Evolutionary conservation across 768 basidiomycete species (phyloP).

Genomic region (Gymnopilus junonius): DNA sequence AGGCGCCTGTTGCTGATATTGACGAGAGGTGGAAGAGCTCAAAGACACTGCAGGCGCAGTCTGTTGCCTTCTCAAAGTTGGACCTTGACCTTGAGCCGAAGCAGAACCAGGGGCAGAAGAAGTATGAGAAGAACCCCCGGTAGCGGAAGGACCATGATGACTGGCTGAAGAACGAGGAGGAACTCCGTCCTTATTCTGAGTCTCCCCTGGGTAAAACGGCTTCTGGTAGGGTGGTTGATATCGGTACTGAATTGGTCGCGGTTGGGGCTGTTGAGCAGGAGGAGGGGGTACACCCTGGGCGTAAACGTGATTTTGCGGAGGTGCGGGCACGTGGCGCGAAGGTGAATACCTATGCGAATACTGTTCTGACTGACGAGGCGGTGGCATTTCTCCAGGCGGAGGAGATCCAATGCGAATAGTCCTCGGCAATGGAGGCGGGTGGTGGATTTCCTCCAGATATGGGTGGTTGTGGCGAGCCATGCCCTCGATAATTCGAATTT

Average conservation of each 20-base stretch:
- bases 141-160: background rate
- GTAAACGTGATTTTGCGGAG: background rate
- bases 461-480: background rate
- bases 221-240: conserved; percentile 1
- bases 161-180: background rate
- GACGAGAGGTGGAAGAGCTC: background rate
- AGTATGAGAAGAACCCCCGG: background rate
- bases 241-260: background rate
- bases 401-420: background rate
- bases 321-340: background rate
- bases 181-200: background rate
- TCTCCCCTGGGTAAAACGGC: conserved; percentile 1
- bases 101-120: background rate
- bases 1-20: background rate
- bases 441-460: background rate
- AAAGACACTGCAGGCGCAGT: background rate
- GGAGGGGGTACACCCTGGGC: background rate
- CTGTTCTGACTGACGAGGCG: background rate
- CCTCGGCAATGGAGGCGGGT: background rate
- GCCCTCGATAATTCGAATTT: background rate
- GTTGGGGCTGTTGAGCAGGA: background rate
- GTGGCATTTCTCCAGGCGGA: background rate
- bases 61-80: background rate
- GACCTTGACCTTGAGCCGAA: background rate
- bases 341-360: background rate